Percentiles rank a stretch among this genome's conserved stretches.
Evolutionary conservation across 257 asterid species (phyloP).

Genomic region (Solanum tarijense): DNA sequence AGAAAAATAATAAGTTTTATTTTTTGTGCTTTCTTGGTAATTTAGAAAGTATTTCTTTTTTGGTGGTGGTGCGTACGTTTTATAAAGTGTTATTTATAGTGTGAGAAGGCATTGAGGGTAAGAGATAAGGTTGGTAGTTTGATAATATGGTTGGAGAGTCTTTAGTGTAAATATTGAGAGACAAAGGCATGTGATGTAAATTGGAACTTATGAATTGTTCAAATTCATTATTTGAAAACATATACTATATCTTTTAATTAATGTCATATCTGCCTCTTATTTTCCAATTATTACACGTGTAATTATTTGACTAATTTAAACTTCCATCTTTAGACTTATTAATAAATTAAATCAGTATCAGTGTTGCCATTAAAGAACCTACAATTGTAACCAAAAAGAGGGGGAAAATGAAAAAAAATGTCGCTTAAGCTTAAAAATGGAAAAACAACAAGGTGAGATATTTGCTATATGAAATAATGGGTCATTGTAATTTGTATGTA

Average conservation of each 20-base stretch:
- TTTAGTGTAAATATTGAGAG: conserved; percentile 18
- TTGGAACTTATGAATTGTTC: background rate
- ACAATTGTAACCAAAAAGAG: background rate
- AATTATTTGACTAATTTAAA: background rate
- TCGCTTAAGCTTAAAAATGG: background rate
- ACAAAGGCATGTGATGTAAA: conserved; percentile 38
- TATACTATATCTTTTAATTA: conserved; percentile 22
- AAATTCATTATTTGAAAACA: conserved; percentile 19
- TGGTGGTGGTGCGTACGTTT: background rate
- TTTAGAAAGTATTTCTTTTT: background rate
- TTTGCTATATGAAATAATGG: background rate
- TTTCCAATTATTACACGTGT: background rate
- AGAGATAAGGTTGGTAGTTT: conserved; percentile 2
- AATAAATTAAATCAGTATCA: background rate
- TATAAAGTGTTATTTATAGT: conserved; percentile 6
- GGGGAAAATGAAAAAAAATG: background rate
- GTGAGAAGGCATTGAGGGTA: background rate
- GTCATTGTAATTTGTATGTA: no score
- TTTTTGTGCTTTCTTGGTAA: background rate
- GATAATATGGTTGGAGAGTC: conserved; percentile 1
- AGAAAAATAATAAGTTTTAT: background rate
- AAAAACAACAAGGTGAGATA: background rate
- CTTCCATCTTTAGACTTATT: no score
- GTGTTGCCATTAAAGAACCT: background rate
- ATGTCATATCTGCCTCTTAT: conserved; percentile 13